Evolutionary conservation across 768 basidiomycete genomes (phyloP), one percentile per base, ranked within the genome.

Genomic region (Leccinellum rugosiceps): DNA sequence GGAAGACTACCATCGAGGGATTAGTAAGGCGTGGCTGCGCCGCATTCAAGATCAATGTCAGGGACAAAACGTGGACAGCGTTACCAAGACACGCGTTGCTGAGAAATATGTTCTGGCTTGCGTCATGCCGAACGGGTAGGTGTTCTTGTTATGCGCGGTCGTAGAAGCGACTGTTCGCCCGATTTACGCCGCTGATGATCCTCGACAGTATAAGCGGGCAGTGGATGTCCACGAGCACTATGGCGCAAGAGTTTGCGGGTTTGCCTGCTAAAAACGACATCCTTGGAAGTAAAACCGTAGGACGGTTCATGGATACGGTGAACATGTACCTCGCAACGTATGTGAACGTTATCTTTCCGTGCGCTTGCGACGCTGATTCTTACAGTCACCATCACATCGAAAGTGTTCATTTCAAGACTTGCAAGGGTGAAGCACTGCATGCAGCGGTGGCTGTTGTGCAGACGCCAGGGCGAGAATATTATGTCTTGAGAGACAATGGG

Each of bases 351-450:
- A 21, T 25, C 19, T 17, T 17, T 13, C 7, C 23, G 26, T 57
- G 28, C 31, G 5, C 30, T 48, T 6, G 47, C 26, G 10, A 35
- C 8, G 17, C 46, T 63, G 44, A 63, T 44, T 31, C 25, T 19
- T 47, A 14, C 41, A 92, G 89, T 35, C 86, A 88, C 55, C 88
- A 91, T 67, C 83, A 87, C 63, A 77, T 92, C 15, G 90, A 92
- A 67, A 88, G 88, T 65, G 71, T 90, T 4, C 87, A 91, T 68
- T 84, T 91, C 63, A 76, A 76, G 4, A 74, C 80, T 0, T 53
- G 75, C 0, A 63, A 71, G 8, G 74, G 78, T 9, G 62, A 64
- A 19, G 65, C 74, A 3, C 71, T 92, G 17, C 89, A 91, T 64
- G 69, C 72, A 1, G 86, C 86, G 2, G 63, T 92, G 6, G 90